Conservation (phyloP, 2,329 filamentous ascomycete species). For the Cladosporium austrohemisphaericum region DNA sequence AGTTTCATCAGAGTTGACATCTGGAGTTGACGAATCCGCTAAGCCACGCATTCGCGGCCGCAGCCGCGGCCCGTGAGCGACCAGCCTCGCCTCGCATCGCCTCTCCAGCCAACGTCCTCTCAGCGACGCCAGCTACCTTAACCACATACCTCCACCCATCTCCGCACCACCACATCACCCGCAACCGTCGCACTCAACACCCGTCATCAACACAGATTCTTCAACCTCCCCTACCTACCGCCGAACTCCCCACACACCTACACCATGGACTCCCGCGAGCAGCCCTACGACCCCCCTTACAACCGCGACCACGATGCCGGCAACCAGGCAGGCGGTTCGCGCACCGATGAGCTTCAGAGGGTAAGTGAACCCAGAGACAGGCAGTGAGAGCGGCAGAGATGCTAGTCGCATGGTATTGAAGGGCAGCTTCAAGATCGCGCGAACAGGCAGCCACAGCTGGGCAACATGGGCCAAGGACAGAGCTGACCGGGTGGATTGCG, state of each 20-base stretch:
- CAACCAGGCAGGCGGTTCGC: slow-evolving; percentile 3
- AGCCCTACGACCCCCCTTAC: slow-evolving; percentile 7
- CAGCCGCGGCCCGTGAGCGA: too few relatives aligned
- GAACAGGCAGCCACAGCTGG: background rate
- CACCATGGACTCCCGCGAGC: slow-evolving; percentile 6
- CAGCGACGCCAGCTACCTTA: background rate
- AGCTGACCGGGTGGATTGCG: slow-evolving; percentile 1
- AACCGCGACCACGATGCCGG: background rate
- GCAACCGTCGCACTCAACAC: too few relatives aligned
- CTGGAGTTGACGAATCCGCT: too few relatives aligned
- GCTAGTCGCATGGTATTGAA: too few relatives aligned
- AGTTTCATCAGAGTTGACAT: too few relatives aligned
- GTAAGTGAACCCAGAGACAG: slow-evolving; percentile 10
- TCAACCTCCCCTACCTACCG: background rate
- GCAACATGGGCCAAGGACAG: background rate
- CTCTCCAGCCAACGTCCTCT: background rate
- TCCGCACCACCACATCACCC: background rate
- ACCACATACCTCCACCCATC: background rate
- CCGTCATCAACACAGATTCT: background rate
- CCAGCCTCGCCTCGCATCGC: too few relatives aligned
- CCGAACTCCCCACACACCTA: background rate
- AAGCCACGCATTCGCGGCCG: too few relatives aligned
- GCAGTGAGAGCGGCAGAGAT: too few relatives aligned
- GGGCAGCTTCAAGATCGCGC: background rate
- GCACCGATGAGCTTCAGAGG: slow-evolving; percentile 1